Evolutionary conservation across 345 rosid species (phyloP), one percentile per base, ranked within the genome.

Genomic region (Populus davidiana): DNA sequence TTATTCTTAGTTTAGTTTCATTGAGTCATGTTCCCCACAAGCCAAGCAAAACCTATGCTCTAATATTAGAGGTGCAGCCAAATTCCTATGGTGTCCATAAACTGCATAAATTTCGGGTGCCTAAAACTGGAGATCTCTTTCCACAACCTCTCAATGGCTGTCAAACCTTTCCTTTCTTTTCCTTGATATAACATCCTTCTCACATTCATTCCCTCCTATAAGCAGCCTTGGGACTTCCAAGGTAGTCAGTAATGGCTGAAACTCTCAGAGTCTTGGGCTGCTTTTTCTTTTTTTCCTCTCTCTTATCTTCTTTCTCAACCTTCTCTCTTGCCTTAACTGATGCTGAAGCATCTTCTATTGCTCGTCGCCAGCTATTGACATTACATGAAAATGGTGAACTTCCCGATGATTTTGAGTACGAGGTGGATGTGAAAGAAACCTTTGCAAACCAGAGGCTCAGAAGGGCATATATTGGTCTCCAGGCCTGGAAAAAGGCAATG

Each of bases 161-260:
- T 54, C 81, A 69, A 84, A 36, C 70, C 39, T 44, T 50, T 23
- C 33, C 67, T 67, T 13, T 54, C 38, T 68, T 33, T 64, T 56
- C 65, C 81, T 70, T 50, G 76, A 77, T 80, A 79, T 79, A 82
- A 72, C 71, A 77, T 38, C 75, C 74, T 18, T n/a, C 50, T 80
- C 81, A 41, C 38, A 69, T 25, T 33, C 11, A 4, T 44, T 72
- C 69, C 75, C 73, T 77, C 75, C 86, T 75, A 82, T 83, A 86
- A 86, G 93, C 96, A 88, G 90, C 96, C 94, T 91, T 89, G 92
- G 94, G 88, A 84, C 75, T 66, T 73, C 93, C 93, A 88, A 85
- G 94, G 93, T 79, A 64, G 68, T 81, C 67, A 23, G 73, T 66
- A 63, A 91, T 87, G 88, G 85, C 75, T 81, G 82, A 73, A 76